Conservation (phyloP, 169 alveolate genomes). For the Eimeria mitis region DNA sequence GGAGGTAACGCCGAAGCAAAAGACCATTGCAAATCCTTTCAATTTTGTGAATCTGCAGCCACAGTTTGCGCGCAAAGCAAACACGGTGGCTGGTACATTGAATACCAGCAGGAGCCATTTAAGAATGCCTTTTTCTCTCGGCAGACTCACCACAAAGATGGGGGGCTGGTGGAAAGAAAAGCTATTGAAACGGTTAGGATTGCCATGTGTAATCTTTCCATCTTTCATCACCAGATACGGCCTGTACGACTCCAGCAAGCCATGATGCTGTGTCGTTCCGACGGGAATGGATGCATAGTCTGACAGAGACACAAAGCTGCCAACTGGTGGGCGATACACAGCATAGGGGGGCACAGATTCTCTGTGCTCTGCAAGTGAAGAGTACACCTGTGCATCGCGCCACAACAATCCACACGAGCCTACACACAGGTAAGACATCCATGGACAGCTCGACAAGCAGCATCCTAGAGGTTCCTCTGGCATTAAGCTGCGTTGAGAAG, state of each 20-base stretch:
- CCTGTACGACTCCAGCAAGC: constrained; percentile 26
- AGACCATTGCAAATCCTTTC: constrained; percentile 70
- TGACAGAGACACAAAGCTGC: constrained; percentile 18
- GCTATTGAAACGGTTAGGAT: constrained; percentile 49
- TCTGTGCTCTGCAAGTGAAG: constrained; percentile 66
- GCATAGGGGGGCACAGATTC: constrained; percentile 27
- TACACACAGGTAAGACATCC: neutral
- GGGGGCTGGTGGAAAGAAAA: constrained; percentile 78
- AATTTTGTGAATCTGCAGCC: constrained; percentile 63
- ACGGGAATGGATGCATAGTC: neutral
- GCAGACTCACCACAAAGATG: constrained; percentile 56
- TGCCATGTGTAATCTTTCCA: constrained; percentile 36
- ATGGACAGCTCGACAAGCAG: neutral
- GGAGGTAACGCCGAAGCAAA: constrained; percentile 78
- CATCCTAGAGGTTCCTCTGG: neutral
- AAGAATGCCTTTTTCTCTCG: neutral
- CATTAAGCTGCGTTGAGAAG: neutral
- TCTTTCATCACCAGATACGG: constrained; percentile 26
- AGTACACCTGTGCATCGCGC: constrained; percentile 48
- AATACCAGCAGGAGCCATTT: too few relatives aligned
- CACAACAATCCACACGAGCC: neutral
- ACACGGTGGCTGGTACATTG: too few relatives aligned
- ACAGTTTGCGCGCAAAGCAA: neutral
- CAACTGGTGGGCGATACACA: constrained; percentile 65
- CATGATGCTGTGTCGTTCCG: constrained; percentile 10